Evolutionary conservation across 75 land plant genomes (phyloP).

Genomic region (Chamaecyparis obtusa): DNA sequence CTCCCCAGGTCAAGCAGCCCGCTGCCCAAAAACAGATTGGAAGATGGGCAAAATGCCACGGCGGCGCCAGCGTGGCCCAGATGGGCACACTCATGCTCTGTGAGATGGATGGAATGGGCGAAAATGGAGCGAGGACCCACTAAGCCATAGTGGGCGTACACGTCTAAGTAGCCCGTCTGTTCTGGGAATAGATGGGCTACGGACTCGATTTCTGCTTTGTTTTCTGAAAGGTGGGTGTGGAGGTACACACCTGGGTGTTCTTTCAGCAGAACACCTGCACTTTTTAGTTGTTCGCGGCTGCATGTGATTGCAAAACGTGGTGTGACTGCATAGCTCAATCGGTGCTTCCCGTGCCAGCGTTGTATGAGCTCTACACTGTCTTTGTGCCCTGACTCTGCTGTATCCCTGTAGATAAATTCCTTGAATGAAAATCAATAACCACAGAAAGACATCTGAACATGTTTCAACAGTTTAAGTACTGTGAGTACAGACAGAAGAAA

Average conservation of each 20-base stretch:
- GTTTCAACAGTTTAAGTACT: too few species aligned
- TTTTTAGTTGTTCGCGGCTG: not conserved
- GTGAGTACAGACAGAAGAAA: too few species aligned
- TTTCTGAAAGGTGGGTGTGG: slow-evolving; percentile 4
- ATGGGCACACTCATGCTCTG: not conserved
- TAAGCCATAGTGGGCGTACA: slow-evolving; percentile 4
- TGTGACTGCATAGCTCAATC: slow-evolving; percentile 17
- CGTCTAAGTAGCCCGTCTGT: not conserved
- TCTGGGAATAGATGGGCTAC: not conserved
- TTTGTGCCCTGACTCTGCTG: slow-evolving; percentile 2
- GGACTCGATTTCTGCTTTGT: not conserved
- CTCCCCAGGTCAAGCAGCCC: slow-evolving; percentile 18
- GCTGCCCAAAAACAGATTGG: slow-evolving; percentile 22
- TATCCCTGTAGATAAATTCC: not conserved
- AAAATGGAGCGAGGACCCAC: not conserved
- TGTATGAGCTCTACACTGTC: slow-evolving; percentile 17
- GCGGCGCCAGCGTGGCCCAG: not conserved
- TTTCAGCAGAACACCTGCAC: not conserved
- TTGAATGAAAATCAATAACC: too few species aligned
- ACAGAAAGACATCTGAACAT: too few species aligned
- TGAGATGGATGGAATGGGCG: not conserved
- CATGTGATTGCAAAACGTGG: slow-evolving; percentile 20
- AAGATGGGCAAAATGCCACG: slow-evolving; percentile 18
- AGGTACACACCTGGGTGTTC: not conserved
- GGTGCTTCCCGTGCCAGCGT: slow-evolving; percentile 13